These are phyloP conservation scores for Pseudogymnoascus sp. DNA, from an alignment of 2,329 filamentous ascomycete species.

Conservation along the genomic window DNA sequence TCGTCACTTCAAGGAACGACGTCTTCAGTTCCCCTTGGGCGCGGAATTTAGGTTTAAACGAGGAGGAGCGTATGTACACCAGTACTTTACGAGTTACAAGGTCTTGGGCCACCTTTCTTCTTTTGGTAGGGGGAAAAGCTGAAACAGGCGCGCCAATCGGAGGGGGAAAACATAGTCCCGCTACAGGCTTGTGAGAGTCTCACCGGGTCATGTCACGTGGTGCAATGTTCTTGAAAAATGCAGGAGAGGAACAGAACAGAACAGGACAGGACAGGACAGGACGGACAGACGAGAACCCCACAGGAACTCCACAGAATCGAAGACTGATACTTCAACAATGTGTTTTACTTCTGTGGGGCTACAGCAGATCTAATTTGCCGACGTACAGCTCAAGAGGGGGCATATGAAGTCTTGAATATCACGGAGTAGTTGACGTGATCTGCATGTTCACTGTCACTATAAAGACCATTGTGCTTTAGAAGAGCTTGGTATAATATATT, in stretches of 20 bases:
- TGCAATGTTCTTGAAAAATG: neutral
- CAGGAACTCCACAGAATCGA: neutral
- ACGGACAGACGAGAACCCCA: neutral
- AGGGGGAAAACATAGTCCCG: neutral
- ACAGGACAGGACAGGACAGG: neutral
- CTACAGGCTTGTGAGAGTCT: neutral
- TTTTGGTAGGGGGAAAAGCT: constrained; percentile 6
- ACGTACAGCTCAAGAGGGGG: neutral
- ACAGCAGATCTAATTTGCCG: neutral
- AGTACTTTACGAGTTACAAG: neutral
- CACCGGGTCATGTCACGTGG: neutral
- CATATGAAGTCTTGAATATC: neutral
- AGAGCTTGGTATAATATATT: neutral
- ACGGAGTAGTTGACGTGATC: too few relatives aligned
- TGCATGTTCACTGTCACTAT: neutral
- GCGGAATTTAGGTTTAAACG: constrained; percentile 7
- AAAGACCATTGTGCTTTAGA: neutral
- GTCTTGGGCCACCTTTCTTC: constrained; percentile 5
- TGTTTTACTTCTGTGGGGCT: neutral
- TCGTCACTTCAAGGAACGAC: constrained; percentile 1
- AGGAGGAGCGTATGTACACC: constrained; percentile 6
- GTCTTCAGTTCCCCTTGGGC: constrained; percentile 6
- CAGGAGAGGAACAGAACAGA: neutral
- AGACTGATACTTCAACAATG: neutral
- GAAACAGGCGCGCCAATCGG: constrained; percentile 3